phyloP scores from a whole-genome alignment of 768 basidiomycete genomes.

The Nevesoporus exiguus region DNA sequence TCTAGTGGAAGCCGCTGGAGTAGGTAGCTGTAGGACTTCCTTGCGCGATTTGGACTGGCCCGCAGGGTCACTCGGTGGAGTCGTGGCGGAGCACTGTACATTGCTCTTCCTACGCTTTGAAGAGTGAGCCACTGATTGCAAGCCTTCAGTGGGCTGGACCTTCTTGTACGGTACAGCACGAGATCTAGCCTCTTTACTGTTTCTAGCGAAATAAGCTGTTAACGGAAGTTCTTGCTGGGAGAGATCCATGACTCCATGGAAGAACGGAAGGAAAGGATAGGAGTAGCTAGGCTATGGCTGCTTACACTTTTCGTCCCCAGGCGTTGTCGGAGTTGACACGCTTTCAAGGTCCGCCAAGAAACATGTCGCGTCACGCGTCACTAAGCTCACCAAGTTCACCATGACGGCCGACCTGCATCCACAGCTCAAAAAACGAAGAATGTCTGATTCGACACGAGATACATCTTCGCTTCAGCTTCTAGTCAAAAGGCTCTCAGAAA shows the following conservation, averaged over 20 bases:
- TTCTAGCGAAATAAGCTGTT: constrained; percentile 26
- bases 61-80: neutral
- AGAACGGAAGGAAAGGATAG: neutral
- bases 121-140: constrained; percentile 5
- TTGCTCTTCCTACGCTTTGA: constrained; percentile 22
- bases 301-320: too few species aligned
- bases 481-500: constrained; percentile 80
- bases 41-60: constrained; percentile 3
- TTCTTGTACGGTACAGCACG: constrained; percentile 1
- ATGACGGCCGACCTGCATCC: constrained; percentile 30
- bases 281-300: too few species aligned
- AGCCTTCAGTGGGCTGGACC: neutral
- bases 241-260: constrained; percentile 25
- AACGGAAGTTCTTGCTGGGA: constrained; percentile 34
- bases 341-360: constrained; percentile 30
- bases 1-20: constrained; percentile 20
- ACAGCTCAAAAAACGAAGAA: constrained; percentile 58
- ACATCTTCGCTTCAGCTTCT: constrained; percentile 55
- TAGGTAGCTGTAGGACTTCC: constrained; percentile 19
- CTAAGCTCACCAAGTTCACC: neutral
- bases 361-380: constrained; percentile 22
- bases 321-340: constrained; percentile 39
- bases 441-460: constrained; percentile 40
- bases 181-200: constrained; percentile 10
- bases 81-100: neutral